These are phyloP conservation scores for Pseudocohnilembus persalinus DNA, from an alignment of 169 alveolate genomes.

Conservation along the genomic window DNA sequence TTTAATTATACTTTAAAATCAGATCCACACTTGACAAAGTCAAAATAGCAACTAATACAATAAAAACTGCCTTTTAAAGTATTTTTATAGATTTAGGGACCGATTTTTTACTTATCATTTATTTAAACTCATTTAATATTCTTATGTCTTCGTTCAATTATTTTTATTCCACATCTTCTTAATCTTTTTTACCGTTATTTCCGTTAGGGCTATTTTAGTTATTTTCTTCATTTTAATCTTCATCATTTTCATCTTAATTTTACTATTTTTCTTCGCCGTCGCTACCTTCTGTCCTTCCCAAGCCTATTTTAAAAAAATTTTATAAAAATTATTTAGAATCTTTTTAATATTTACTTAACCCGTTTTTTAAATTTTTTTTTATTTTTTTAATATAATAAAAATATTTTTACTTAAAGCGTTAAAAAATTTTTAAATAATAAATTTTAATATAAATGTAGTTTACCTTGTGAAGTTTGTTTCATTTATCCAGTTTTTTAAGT, in stretches of 20 bases:
- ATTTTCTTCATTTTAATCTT: not conserved
- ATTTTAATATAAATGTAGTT: too few relatives aligned
- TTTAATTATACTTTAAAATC: constrained; percentile 8
- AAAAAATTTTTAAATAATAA: too few relatives aligned
- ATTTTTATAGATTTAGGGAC: constrained; percentile 28
- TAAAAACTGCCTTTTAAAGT: constrained; percentile 17
- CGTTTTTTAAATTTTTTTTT: too few relatives aligned
- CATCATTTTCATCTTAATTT: not conserved
- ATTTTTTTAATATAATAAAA: too few relatives aligned
- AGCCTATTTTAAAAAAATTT: too few relatives aligned
- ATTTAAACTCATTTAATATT: constrained; percentile 37
- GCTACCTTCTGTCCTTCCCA: not conserved
- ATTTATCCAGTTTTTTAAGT: too few relatives aligned
- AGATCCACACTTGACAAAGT: constrained; percentile 11
- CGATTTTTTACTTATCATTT: constrained; percentile 21
- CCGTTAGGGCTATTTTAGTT: not conserved
- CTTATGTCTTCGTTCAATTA: constrained; percentile 28
- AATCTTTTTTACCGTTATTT: not conserved
- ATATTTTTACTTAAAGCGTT: too few relatives aligned
- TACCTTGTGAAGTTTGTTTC: too few relatives aligned
- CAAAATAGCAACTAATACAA: constrained; percentile 3
- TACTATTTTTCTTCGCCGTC: not conserved
- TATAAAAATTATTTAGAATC: too few relatives aligned
- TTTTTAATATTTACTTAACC: too few relatives aligned
- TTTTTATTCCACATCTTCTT: constrained; percentile 21